These are phyloP conservation scores for Crotalaria pallida DNA, from an alignment of 306 rosid genomes.

Conservation along the genomic window DNA sequence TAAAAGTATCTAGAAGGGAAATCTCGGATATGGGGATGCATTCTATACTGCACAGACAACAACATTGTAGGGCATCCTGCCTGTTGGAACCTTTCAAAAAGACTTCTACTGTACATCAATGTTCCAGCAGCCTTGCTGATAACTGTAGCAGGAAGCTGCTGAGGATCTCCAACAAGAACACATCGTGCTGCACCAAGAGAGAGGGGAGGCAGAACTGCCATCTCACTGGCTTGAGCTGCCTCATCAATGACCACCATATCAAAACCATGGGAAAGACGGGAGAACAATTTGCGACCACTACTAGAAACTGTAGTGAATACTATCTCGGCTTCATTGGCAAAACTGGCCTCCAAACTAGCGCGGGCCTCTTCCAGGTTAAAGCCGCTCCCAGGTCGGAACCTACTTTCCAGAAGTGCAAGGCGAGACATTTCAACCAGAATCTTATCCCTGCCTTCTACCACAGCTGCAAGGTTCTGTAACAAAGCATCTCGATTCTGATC, in stretches of 20 bases:
- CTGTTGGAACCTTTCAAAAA: constrained; percentile 94
- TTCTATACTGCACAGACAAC: constrained; percentile 92
- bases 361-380: constrained; percentile 95
- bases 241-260: constrained; percentile 99
- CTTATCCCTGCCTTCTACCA: constrained; percentile 89
- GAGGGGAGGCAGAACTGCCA: constrained; percentile 91
- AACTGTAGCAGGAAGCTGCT: constrained; percentile 98
- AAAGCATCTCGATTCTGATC: constrained; percentile 85
- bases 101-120: constrained; percentile 91
- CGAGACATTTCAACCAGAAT: constrained; percentile 92
- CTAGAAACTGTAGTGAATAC: constrained; percentile 98
- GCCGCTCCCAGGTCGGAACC: constrained; percentile 73
- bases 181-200: constrained; percentile 97
- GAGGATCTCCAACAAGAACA: constrained; percentile 99
- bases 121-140: constrained; percentile 99
- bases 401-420: constrained; percentile 75
- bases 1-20: constrained; percentile 95
- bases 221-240: constrained; percentile 99
- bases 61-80: constrained; percentile 96
- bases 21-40: constrained; percentile 97
- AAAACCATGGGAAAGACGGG: constrained; percentile 97
- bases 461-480: constrained; percentile 89
- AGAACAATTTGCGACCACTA: constrained; percentile 95
- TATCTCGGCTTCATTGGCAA: constrained; percentile 96
- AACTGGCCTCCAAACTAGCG: constrained; percentile 95